Percentiles rank a stretch among this genome's conserved stretches.
phyloP scores from a whole-genome alignment of 2,329 filamentous ascomycete species.

The Neonectria ditissima region DNA sequence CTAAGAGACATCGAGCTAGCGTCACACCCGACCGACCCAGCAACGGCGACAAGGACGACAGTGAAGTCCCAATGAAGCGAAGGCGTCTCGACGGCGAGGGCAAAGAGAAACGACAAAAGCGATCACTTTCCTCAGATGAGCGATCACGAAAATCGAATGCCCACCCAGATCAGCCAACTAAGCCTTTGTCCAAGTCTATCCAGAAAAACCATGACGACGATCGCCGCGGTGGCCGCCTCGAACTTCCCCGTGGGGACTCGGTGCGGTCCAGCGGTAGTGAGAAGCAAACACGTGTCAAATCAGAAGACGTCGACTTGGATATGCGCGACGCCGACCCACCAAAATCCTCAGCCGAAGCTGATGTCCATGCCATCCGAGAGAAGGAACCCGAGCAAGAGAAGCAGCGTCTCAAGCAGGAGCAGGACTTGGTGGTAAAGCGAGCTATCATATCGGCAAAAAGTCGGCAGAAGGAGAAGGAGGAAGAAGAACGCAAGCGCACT shows the following conservation, averaged over 20 bases:
- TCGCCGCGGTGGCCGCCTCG: conserved; percentile 52
- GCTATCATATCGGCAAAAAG: conserved; percentile 41
- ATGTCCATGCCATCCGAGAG: conserved; percentile 53
- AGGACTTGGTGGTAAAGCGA: conserved; percentile 22
- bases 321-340: conserved; percentile 62
- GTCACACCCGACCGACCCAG: conserved; percentile 67
- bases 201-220: conserved; percentile 59
- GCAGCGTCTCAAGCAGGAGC: conserved; percentile 48
- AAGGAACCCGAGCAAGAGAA: conserved; percentile 48
- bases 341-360: conserved; percentile 43
- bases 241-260: conserved; percentile 57
- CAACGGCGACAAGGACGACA: conserved; percentile 64
- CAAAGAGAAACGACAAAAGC: conserved; percentile 62
- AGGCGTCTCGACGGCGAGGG: conserved; percentile 67
- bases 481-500: conserved; percentile 38
- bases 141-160: conserved; percentile 57
- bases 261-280: conserved; percentile 57
- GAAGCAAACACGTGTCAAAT: conserved; percentile 67
- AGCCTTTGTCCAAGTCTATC: conserved; percentile 48
- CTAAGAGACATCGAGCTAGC: conserved; percentile 71
- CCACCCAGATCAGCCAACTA: conserved; percentile 55
- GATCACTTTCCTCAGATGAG: conserved; percentile 59
- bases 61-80: conserved; percentile 65
- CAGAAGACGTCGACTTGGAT: conserved; percentile 66
- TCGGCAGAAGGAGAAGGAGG: conserved; percentile 51